Evolutionary conservation across 495 filamentous ascomycete species (phyloP).

Genomic region (Penicillium silybi): DNA sequence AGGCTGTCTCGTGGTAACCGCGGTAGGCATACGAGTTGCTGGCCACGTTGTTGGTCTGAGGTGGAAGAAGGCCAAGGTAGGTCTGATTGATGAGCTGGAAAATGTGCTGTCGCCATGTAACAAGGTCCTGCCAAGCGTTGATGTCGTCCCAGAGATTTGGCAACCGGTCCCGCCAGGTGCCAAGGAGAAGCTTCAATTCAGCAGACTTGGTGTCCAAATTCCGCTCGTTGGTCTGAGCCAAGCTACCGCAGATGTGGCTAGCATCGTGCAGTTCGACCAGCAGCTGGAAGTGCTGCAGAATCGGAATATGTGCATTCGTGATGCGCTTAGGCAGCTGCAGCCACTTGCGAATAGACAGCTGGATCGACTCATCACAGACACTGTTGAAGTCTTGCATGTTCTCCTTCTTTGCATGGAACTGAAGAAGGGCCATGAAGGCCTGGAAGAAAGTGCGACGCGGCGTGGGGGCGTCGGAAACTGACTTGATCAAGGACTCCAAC

Average conservation of each 20-base stretch:
- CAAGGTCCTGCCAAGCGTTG: constrained; percentile 96
- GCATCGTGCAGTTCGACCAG: constrained; percentile 98
- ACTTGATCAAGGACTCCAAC: constrained; percentile 86
- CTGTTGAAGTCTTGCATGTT: constrained; percentile 74
- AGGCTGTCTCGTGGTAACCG: constrained; percentile 97
- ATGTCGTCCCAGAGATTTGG: constrained; percentile 99
- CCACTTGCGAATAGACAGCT: constrained; percentile 96
- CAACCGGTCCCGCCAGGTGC: constrained; percentile 91
- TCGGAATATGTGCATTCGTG: constrained; percentile 91
- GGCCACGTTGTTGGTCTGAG: constrained; percentile 69
- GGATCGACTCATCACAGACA: constrained; percentile 92
- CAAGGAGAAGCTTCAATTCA: constrained; percentile 89
- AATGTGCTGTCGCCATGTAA: constrained; percentile 98
- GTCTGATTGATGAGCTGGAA: constrained; percentile 95
- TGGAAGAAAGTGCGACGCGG: constrained; percentile 93
- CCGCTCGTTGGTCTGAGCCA: constrained; percentile 72
- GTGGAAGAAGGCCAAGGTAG: constrained; percentile 82
- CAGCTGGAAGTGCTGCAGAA: constrained; percentile 96
- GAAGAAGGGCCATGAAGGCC: constrained; percentile 93
- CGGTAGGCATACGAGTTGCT: constrained; percentile 93
- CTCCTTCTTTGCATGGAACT: constrained; percentile 86
- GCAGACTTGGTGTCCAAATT: constrained; percentile 94
- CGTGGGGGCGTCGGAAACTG: constrained; percentile 94
- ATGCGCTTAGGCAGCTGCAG: constrained; percentile 90
- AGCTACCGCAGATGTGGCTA: constrained; percentile 86